These are phyloP conservation scores for Alternaria novae-zelandiae DNA, from an alignment of 2,329 filamentous ascomycete species.

Conservation along the genomic window DNA sequence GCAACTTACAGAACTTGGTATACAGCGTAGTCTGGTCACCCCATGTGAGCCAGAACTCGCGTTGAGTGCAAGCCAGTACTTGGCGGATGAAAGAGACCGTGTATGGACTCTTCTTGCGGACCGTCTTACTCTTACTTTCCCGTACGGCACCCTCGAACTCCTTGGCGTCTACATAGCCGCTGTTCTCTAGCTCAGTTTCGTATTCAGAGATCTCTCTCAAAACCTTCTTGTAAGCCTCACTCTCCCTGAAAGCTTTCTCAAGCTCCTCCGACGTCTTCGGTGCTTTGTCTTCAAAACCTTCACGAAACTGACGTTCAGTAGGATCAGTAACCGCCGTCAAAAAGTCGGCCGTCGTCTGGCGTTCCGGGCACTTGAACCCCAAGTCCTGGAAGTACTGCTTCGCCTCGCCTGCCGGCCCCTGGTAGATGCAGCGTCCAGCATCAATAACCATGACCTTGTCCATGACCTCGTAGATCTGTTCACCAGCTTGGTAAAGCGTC, in stretches of 20 bases:
- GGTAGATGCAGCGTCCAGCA: constrained; percentile 71
- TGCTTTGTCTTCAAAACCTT: constrained; percentile 63
- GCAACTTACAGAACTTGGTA: constrained; percentile 67
- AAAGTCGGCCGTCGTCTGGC: constrained; percentile 78
- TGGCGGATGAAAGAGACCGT: constrained; percentile 77
- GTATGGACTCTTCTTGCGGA: constrained; percentile 73
- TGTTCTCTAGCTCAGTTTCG: constrained; percentile 63
- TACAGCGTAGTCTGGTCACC: constrained; percentile 74
- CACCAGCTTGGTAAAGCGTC: constrained; percentile 74
- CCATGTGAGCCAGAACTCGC: constrained; percentile 79
- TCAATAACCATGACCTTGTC: constrained; percentile 84
- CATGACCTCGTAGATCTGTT: constrained; percentile 74
- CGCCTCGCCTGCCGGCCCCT: constrained; percentile 67
- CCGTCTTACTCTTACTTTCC: constrained; percentile 69
- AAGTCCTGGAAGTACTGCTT: constrained; percentile 70
- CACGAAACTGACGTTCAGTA: constrained; percentile 70
- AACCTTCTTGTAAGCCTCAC: constrained; percentile 66
- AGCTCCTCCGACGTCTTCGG: constrained; percentile 75
- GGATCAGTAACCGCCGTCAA: constrained; percentile 78
- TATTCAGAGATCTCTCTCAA: constrained; percentile 67
- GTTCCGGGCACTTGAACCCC: constrained; percentile 65
- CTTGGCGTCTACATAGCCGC: constrained; percentile 65
- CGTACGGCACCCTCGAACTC: constrained; percentile 70
- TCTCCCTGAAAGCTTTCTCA: constrained; percentile 69
- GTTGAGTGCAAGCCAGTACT: constrained; percentile 70